Base-by-base conservation (phyloP, 2,329 filamentous ascomycete genomes). In the Hypoxylon sp. region DNA sequence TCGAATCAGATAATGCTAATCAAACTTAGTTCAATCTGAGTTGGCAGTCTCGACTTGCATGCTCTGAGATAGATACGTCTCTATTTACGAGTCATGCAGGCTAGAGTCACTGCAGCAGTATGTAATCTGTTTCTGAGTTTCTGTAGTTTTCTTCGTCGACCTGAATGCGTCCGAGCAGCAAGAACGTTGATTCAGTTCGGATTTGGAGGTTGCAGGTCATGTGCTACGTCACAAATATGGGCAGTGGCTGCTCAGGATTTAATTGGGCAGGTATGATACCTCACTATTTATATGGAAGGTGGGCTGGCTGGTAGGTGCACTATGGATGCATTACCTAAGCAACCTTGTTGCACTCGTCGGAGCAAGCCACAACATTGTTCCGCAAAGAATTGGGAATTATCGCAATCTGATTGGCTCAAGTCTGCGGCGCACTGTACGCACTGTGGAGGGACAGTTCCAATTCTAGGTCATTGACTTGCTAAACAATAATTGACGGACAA, bases 301-400 rank as follows among this genome's bases (percentile, higher is more conserved):
- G 47, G 19, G 6, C 25, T 52, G n/a, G n/a, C n/a, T n/a, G n/a
- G n/a, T n/a, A n/a, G n/a, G n/a, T n/a, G n/a, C n/a, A n/a, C n/a
- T n/a, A n/a, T n/a, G n/a, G n/a, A 46, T 14, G 46, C 16, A 39
- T 50, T 61, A 55, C 51, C 51, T 29, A 50, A 58, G 46, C 46
- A 45, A 29, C 16, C n/a, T 30, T n/a, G 16, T 21, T 8, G 37
- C n/a, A 4, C 29, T 21, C 5, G 53, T 59, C 66, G 63, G 66
- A 59, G 16, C 12, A 55, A 51, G 48, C 21, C 32, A 50, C 7
- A 63, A 67, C 46, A 29, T 64, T 67, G 34, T 64, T 69, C 67
- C 67, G 63, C 45, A 47, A 47, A 47, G 57, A 66, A 68, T 68
- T 68, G 50, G 51, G 57, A 66, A 68, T 66, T 54, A n/a, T 52